Evolutionary conservation across 202 grass and related monocot species (phyloP).

Genomic region (Tripidium arundinaceum): DNA sequence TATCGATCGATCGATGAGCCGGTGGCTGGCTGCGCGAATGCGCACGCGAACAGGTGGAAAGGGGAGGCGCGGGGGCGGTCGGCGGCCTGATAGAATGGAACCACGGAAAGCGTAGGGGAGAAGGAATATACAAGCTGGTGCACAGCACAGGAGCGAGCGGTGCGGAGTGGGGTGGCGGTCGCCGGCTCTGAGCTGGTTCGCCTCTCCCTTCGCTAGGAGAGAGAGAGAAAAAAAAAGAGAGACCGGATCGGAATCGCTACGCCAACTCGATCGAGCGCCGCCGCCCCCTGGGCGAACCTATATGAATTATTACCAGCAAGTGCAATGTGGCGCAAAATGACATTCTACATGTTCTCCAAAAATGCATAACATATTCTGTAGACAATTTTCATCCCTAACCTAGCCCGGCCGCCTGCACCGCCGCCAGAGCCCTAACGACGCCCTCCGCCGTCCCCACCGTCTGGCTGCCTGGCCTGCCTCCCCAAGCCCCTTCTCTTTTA

Average conservation of each 20-base stretch:
- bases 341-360: background rate
- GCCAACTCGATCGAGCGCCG: background rate
- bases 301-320: background rate
- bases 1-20: background rate
- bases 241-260: background rate
- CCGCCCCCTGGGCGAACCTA: background rate
- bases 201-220: conserved; percentile 9
- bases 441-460: no score
- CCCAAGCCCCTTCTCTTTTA: no score
- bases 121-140: conserved; percentile 50
- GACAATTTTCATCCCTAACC: no score
- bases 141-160: background rate
- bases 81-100: background rate
- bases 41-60: conserved; percentile 54
- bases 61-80: conserved; percentile 9
- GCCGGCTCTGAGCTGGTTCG: conserved; percentile 41
- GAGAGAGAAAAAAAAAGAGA: background rate
- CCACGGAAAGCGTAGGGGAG: conserved; percentile 27
- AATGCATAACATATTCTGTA: background rate
- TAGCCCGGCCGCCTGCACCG: no score
- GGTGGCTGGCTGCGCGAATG: background rate
- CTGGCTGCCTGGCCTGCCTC: no score
- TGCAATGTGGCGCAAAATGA: background rate
- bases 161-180: conserved; percentile 52
- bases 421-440: no score